Evolutionary conservation across 352 stramenopile species (phyloP).

Genomic region (Thalassiosira livingstoniorum): DNA sequence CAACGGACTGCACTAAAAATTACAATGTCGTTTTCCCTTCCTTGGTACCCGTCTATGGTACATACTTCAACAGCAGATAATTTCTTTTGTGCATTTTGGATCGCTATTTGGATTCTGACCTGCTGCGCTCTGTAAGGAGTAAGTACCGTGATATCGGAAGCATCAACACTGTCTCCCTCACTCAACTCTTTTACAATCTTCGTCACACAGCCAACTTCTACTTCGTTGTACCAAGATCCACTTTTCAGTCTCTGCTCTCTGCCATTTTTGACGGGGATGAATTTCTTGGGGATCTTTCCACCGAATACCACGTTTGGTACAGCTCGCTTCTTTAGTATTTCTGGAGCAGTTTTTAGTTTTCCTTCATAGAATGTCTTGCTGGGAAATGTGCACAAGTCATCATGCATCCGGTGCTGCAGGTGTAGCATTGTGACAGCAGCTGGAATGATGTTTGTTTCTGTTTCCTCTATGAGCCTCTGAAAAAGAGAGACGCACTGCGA

Average conservation of each 20-base stretch:
- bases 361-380: slow-evolving; percentile 94
- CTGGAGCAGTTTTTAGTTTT: slow-evolving; percentile 89
- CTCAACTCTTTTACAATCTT: slow-evolving; percentile 76
- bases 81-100: slow-evolving; percentile 26
- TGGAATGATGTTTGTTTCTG: slow-evolving; percentile 46
- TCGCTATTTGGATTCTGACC: slow-evolving; percentile 50
- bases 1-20: slow-evolving; percentile 92
- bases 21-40: slow-evolving; percentile 95
- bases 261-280: slow-evolving; percentile 49
- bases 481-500: slow-evolving; percentile 74
- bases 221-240: slow-evolving; percentile 68
- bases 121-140: slow-evolving; percentile 97
- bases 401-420: slow-evolving; percentile 95
- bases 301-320: slow-evolving; percentile 58
- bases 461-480: slow-evolving; percentile 60
- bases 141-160: slow-evolving; percentile 90
- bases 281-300: slow-evolving; percentile 62
- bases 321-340: slow-evolving; percentile 71
- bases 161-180: slow-evolving; percentile 40
- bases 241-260: slow-evolving; percentile 29
- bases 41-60: slow-evolving; percentile 89
- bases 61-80: slow-evolving; percentile 88
- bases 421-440: slow-evolving; percentile 40
- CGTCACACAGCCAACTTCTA: slow-evolving; percentile 85
- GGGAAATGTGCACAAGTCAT: slow-evolving; percentile 93